These are phyloP conservation scores for Ramichloridium luteum DNA, from an alignment of 2,329 filamentous ascomycete genomes.

Conservation along the genomic window DNA sequence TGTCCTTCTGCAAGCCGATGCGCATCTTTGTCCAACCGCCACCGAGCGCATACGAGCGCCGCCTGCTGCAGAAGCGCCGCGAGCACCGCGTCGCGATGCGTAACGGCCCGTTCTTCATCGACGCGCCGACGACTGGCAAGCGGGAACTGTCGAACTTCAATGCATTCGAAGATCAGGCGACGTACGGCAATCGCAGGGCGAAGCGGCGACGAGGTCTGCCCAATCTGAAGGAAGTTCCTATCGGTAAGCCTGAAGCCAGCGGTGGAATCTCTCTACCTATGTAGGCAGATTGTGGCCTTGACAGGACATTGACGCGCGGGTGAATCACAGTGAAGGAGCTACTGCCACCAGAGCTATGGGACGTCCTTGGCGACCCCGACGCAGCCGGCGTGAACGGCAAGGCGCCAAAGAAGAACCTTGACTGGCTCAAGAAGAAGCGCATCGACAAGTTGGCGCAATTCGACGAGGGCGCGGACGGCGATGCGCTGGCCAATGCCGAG, in stretches of 20 bases:
- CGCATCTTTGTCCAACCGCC: constrained; percentile 7
- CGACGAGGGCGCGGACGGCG: constrained; percentile 12
- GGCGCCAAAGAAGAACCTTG: constrained; percentile 12
- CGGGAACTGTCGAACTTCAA: constrained; percentile 45
- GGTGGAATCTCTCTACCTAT: background rate
- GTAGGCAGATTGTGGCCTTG: constrained; percentile 45
- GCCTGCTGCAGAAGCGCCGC: constrained; percentile 6
- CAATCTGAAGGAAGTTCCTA: constrained; percentile 35
- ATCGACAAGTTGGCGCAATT: constrained; percentile 16
- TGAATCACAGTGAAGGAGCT: constrained; percentile 42
- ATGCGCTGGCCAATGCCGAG: constrained; percentile 5
- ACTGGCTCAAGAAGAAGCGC: constrained; percentile 14
- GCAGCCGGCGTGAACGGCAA: constrained; percentile 7
- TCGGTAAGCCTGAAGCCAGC: constrained; percentile 7
- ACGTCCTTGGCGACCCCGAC: constrained; percentile 24
- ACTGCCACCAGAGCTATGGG: constrained; percentile 35
- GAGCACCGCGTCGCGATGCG: constrained; percentile 9
- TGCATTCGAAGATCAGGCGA: constrained; percentile 39
- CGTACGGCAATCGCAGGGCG: constrained; percentile 26
- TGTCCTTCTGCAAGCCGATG: constrained; percentile 2
- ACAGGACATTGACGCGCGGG: no score
- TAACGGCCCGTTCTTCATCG: constrained; percentile 14
- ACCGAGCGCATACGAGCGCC: constrained; percentile 9
- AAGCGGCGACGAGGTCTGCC: constrained; percentile 28
- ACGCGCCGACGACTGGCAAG: constrained; percentile 25